These are phyloP conservation scores for Camellia granthamiana DNA, from an alignment of 148 eudicot species.

Conservation along the genomic window DNA sequence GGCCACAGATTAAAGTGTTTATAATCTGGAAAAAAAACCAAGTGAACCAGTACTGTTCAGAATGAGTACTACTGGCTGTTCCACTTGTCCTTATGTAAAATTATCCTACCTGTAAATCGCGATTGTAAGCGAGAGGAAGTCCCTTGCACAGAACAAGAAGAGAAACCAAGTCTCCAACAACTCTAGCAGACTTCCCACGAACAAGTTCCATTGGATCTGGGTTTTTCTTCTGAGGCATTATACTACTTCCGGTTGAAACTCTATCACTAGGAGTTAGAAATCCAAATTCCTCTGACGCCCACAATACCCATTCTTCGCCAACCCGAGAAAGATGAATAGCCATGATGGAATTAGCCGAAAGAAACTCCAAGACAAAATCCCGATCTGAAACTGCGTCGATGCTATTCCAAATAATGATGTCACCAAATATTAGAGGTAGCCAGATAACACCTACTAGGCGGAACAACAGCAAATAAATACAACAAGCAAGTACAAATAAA, in stretches of 20 bases:
- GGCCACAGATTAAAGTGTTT: not conserved
- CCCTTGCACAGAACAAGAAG: slow-evolving; percentile 98
- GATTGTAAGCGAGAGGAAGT: slow-evolving; percentile 95
- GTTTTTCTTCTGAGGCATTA: slow-evolving; percentile 99
- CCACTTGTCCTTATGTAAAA: not conserved
- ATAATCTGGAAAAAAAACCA: not conserved
- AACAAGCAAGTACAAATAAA: not conserved
- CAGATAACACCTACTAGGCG: not conserved
- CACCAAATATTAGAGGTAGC: slow-evolving; percentile 15
- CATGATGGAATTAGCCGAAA: slow-evolving; percentile 86
- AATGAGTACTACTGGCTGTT: not conserved
- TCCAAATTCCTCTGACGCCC: slow-evolving; percentile 99
- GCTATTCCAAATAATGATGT: slow-evolving; percentile 47
- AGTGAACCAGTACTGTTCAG: not conserved
- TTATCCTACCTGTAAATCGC: slow-evolving; percentile 79
- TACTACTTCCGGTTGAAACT: slow-evolving; percentile 99
- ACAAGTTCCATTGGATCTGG: slow-evolving; percentile 99
- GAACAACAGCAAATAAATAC: slow-evolving; percentile 3
- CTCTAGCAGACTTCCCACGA: slow-evolving; percentile 94
- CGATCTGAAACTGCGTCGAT: slow-evolving; percentile 99
- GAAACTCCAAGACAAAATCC: slow-evolving; percentile 93
- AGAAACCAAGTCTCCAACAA: slow-evolving; percentile 79
- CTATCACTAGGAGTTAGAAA: slow-evolving; percentile 86
- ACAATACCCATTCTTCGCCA: slow-evolving; percentile 99
- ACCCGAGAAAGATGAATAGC: slow-evolving; percentile 95